These are phyloP conservation scores for Saprolegnia diclina DNA, from an alignment of 352 stramenopile species.

Conservation along the genomic window DNA sequence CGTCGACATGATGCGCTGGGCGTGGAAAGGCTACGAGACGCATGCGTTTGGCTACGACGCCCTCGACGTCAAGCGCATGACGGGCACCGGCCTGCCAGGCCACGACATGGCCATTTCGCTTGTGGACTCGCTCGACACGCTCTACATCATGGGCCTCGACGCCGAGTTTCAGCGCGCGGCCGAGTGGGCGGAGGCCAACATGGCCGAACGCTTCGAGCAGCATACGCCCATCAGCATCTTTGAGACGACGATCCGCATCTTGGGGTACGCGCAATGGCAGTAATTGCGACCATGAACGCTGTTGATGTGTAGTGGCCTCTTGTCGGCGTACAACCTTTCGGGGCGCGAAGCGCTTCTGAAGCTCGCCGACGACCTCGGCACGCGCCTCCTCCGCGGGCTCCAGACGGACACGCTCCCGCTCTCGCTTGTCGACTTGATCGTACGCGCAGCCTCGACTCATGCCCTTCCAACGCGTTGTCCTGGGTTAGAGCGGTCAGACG, in stretches of 20 bases:
- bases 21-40: conserved; percentile 70
- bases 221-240: conserved; percentile 64
- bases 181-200: conserved; percentile 55
- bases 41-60: conserved; percentile 69
- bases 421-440: conserved; percentile 11
- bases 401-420: background rate
- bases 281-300: background rate
- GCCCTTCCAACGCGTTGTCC: background rate
- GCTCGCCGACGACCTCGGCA: conserved; percentile 55
- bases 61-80: conserved; percentile 58
- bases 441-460: background rate
- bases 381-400: conserved; percentile 6
- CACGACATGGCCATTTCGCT: conserved; percentile 78
- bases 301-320: conserved; percentile 33
- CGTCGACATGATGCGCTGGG: conserved; percentile 60
- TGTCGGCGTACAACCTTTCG: conserved; percentile 63
- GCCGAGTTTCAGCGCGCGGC: conserved; percentile 67
- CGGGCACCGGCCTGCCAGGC: conserved; percentile 42
- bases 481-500: background rate
- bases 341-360: conserved; percentile 50
- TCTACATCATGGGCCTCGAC: conserved; percentile 71
- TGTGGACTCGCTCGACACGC: conserved; percentile 70
- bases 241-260: conserved; percentile 71
- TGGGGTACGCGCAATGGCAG: conserved; percentile 31
- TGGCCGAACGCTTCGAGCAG: conserved; percentile 63